Conservation (phyloP, 257 asterid genomes). For the Salvia splendens region DNA sequence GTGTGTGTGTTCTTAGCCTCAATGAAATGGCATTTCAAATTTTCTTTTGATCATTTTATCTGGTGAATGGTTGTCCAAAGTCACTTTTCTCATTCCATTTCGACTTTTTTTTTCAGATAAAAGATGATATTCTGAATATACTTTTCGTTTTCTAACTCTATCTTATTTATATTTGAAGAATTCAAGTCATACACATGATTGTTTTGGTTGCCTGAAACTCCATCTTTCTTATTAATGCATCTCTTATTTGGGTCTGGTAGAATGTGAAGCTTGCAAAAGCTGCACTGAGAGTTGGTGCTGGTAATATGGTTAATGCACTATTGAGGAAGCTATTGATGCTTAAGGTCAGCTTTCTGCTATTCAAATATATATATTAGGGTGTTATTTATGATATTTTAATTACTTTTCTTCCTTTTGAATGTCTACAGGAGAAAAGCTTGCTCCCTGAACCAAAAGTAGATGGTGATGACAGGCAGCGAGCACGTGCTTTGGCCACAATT, state of each 20-base stretch:
- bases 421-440: conserved; percentile 62
- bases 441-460: conserved; percentile 75
- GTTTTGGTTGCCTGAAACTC: conserved; percentile 21
- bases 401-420: conserved; percentile 31
- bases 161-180: background rate
- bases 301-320: conserved; percentile 87
- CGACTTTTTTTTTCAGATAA: background rate
- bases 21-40: background rate
- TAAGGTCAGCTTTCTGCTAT: conserved; percentile 51
- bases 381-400: conserved; percentile 23
- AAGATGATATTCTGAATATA: background rate
- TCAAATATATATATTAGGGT: conserved; percentile 13
- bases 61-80: background rate
- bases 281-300: conserved; percentile 94
- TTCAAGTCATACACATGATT: background rate
- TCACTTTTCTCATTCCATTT: too few relatives aligned
- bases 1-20: conserved; percentile 11
- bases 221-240: conserved; percentile 23
- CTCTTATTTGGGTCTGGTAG: conserved; percentile 45
- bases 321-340: conserved; percentile 80
- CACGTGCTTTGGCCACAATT: conserved; percentile 84
- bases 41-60: background rate
- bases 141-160: background rate
- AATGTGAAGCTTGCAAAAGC: conserved; percentile 88
- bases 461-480: conserved; percentile 86